phyloP scores from a whole-genome alignment of 2,329 filamentous ascomycete species.

The Hirsutella rhossiliensis region DNA sequence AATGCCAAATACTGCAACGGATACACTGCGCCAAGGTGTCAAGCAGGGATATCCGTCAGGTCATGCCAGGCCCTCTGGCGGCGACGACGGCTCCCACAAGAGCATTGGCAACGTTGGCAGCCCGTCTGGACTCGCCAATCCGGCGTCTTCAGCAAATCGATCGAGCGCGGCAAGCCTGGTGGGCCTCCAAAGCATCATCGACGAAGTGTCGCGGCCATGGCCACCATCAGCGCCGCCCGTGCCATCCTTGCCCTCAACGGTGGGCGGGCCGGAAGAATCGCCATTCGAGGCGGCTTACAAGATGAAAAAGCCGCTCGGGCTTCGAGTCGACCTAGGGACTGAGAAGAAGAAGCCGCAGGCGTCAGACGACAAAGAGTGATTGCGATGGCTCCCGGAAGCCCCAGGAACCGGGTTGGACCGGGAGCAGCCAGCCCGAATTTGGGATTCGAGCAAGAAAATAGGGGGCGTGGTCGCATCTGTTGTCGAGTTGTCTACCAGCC shows the following conservation, averaged over 20 bases:
- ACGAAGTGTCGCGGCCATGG: conserved; percentile 11
- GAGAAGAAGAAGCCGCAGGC: conserved; percentile 8
- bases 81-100: too few species aligned
- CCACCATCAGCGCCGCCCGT: conserved; percentile 13
- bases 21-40: too few species aligned
- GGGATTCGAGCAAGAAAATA: too few species aligned
- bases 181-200: conserved; percentile 11
- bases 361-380: conserved; percentile 9
- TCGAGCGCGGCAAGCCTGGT: conserved; percentile 13
- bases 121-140: neutral
- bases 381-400: neutral
- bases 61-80: too few species aligned
- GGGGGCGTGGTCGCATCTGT: too few species aligned
- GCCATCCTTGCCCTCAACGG: conserved; percentile 11
- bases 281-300: conserved; percentile 6
- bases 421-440: too few species aligned
- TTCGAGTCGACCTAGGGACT: conserved; percentile 11
- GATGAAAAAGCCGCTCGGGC: conserved; percentile 12
- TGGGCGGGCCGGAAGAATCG: neutral
- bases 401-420: neutral
- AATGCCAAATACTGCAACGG: too few species aligned
- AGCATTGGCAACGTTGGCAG: too few species aligned
- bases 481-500: too few species aligned
- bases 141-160: neutral
- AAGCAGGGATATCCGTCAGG: too few species aligned